Percentiles rank a stretch among this genome's conserved stretches.
Conservation (phyloP, 2,329 filamentous ascomycete species). For the Penicillium hesseltinei region DNA sequence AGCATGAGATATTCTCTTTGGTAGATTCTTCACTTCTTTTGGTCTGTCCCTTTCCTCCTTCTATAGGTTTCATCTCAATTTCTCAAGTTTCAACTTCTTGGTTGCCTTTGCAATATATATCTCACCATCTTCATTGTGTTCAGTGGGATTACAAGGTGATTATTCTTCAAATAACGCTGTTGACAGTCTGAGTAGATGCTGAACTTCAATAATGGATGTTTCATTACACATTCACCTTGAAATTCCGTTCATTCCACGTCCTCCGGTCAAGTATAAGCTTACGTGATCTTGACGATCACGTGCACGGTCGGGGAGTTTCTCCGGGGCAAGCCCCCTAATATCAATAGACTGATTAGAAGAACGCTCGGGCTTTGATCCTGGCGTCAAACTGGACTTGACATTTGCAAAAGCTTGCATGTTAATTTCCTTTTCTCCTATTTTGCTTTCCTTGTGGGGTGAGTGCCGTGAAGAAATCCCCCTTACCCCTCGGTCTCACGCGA, state of each 20-base stretch:
- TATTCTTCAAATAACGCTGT: too few relatives aligned
- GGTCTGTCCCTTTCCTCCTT: not conserved
- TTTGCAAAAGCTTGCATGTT: slow-evolving; percentile 20
- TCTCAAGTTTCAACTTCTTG: not conserved
- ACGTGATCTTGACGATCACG: slow-evolving; percentile 18
- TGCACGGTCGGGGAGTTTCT: slow-evolving; percentile 21
- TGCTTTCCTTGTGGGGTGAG: slow-evolving; percentile 18
- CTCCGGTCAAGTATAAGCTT: not conserved
- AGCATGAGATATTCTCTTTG: not conserved
- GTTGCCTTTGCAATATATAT: not conserved
- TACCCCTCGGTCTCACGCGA: slow-evolving; percentile 4
- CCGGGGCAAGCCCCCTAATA: slow-evolving; percentile 22
- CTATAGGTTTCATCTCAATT: not conserved
- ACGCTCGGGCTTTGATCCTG: slow-evolving; percentile 28
- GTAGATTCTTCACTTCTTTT: not conserved
- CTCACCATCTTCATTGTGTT: too few relatives aligned
- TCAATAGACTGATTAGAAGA: slow-evolving; percentile 16
- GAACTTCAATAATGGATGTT: not conserved
- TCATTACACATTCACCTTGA: not conserved
- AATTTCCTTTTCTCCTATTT: slow-evolving; percentile 11
- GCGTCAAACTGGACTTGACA: slow-evolving; percentile 23
- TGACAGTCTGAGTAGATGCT: not conserved
- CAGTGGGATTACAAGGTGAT: not conserved
- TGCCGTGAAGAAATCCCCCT: slow-evolving; percentile 1
- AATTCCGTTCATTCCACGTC: not conserved